These are phyloP conservation scores for Globisporangium echinulatum DNA, from an alignment of 352 stramenopile genomes.

Conservation along the genomic window DNA sequence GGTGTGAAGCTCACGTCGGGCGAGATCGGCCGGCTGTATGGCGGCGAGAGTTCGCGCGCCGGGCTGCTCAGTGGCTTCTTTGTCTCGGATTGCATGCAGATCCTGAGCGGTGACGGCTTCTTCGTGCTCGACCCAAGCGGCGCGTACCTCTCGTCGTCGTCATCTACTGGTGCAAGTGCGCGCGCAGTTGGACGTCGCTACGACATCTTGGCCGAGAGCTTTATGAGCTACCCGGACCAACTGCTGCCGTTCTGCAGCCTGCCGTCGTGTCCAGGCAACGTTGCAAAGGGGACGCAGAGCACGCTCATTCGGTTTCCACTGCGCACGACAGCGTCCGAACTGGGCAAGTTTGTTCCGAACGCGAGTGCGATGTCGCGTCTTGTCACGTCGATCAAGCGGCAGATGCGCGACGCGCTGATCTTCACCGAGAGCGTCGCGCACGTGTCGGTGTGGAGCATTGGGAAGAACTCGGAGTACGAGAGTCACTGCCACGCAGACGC, in stretches of 20 bases:
- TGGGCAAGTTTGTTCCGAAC: slow-evolving; percentile 34
- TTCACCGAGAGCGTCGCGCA: slow-evolving; percentile 64
- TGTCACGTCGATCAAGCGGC: slow-evolving; percentile 31
- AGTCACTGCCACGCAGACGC: slow-evolving; percentile 47
- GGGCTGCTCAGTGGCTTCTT: slow-evolving; percentile 58
- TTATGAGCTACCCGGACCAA: slow-evolving; percentile 66
- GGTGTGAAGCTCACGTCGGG: slow-evolving; percentile 38
- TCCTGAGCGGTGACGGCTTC: slow-evolving; percentile 66
- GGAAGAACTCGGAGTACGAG: slow-evolving; percentile 55
- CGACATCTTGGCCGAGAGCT: slow-evolving; percentile 52
- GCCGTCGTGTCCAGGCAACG: slow-evolving; percentile 51
- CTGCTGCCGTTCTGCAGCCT: slow-evolving; percentile 64
- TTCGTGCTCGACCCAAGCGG: slow-evolving; percentile 72
- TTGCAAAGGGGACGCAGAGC: slow-evolving; percentile 36
- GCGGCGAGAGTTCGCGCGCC: slow-evolving; percentile 37
- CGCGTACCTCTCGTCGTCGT: slow-evolving; percentile 23
- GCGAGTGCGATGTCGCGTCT: slow-evolving; percentile 16
- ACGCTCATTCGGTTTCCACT: slow-evolving; percentile 70
- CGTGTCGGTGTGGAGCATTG: slow-evolving; percentile 61
- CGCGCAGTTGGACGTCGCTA: slow-evolving; percentile 41
- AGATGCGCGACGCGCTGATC: slow-evolving; percentile 49
- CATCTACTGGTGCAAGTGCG: background rate
- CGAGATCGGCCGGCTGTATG: slow-evolving; percentile 49
- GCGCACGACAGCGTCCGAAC: slow-evolving; percentile 33
- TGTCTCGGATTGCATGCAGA: slow-evolving; percentile 72